Percentiles rank a stretch among this genome's conserved stretches.
These are phyloP conservation scores for Trichoderma polysporum DNA, from an alignment of 2,329 filamentous ascomycete genomes.

Conservation along the genomic window DNA sequence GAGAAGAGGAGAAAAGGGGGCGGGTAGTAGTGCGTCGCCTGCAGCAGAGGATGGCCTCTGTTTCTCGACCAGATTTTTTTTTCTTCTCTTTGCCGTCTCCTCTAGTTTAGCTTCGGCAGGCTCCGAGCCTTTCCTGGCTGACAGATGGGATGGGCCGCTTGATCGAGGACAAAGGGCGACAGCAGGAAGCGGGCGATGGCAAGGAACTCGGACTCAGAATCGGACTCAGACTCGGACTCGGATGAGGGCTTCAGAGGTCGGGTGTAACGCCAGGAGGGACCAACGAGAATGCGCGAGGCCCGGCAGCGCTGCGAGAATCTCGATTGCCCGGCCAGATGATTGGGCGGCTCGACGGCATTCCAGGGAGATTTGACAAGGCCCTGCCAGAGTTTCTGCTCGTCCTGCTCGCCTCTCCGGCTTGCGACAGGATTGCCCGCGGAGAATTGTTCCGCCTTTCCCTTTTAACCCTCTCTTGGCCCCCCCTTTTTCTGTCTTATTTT, in stretches of 20 bases:
- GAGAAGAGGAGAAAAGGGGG: background rate
- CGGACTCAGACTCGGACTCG: no score
- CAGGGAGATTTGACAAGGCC: constrained; percentile 1
- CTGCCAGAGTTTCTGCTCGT: background rate
- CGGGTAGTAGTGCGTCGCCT: no score
- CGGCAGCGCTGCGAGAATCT: constrained; percentile 12
- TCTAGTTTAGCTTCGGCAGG: background rate
- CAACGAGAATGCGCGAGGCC: background rate
- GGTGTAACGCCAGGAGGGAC: constrained; percentile 13
- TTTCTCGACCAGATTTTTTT: background rate
- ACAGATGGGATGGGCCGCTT: background rate
- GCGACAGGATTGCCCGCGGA: background rate
- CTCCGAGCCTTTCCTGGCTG: background rate
- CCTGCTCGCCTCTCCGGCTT: background rate
- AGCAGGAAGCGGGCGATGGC: background rate
- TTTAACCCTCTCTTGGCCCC: background rate
- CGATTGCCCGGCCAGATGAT: constrained; percentile 1
- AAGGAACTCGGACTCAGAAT: background rate
- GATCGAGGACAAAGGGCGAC: background rate
- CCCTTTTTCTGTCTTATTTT: background rate
- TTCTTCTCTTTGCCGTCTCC: background rate
- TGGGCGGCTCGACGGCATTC: constrained; percentile 7
- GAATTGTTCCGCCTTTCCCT: constrained; percentile 18
- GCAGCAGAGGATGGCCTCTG: background rate
- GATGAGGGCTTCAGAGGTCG: constrained; percentile 7